Base-by-base conservation (phyloP, 1,139 yeast species). In the Yamadazyma triangularis region DNA sequence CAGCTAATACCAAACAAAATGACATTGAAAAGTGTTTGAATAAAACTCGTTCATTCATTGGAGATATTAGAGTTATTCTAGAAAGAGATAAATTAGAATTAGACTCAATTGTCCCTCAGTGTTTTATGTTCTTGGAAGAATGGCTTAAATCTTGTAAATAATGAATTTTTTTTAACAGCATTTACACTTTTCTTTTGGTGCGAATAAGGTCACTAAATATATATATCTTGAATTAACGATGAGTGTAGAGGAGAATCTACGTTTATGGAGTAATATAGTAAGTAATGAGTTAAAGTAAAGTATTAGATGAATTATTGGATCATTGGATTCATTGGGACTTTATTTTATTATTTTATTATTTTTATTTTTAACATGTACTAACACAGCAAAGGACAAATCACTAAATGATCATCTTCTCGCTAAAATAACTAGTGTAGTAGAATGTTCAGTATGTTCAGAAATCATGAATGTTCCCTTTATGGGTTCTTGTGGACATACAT, bases 381-480 rank as follows among this genome's bases (percentile, higher is more conserved):
- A 18, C 20, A 18, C 20, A 6, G 20, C 9, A 18, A 18, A 27
- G 29, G 40, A 36, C 16, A 22, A 24, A 15, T 9, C 31, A 4
- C 16, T 36, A 8, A 34, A 40, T 2, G 32, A 27, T 22, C 24
- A 23, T 8, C 20, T 36, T 1, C 21, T 39, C 13, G 13, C 23
- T 6, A 29, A 34, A 20, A 35, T 44, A 12, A 12, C 36, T 4
- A 39, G 52, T 19, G 44, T 49, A 4, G 35, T 64, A 15, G 73
- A 68, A 38, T 68, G 74, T 38, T 51, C 64, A 21, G 60, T 68
- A 16, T 68, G 74, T 39, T 58, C 70, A 4, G 73, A 68, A 28
- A 47, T 56, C 9, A 68, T 68, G 74, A 58, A 60, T 39, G 61
- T 61, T 4, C 74, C 74, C 4, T 61, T 64, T 31, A 47, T 62